Conservation (phyloP, 257 asterid species). For the Scutellaria barbata region DNA sequence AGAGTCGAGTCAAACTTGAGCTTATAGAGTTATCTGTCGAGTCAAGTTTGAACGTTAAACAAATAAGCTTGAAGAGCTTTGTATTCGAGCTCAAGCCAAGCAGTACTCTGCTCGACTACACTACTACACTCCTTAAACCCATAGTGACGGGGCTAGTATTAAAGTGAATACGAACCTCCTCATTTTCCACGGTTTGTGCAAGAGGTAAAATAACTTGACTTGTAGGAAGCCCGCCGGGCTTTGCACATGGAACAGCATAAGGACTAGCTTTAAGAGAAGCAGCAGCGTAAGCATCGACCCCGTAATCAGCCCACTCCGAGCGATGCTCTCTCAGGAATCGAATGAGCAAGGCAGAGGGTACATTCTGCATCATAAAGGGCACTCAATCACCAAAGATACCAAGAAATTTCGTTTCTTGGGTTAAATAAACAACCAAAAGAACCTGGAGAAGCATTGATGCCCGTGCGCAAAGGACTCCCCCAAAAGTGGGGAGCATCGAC, state of each 20-base stretch:
- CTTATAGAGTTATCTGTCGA: too few relatives aligned
- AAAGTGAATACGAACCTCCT: slow-evolving; percentile 58
- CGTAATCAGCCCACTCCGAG: slow-evolving; percentile 91
- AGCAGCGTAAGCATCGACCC: slow-evolving; percentile 78
- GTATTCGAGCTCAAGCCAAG: too few relatives aligned
- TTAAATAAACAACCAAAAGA: background rate
- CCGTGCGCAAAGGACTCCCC: slow-evolving; percentile 79
- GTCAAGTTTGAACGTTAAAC: too few relatives aligned
- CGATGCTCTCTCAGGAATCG: slow-evolving; percentile 92
- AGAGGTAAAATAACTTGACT: slow-evolving; percentile 81
- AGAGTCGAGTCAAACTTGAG: too few relatives aligned
- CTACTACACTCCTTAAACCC: too few relatives aligned
- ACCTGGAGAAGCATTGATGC: slow-evolving; percentile 91
- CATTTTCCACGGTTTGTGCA: slow-evolving; percentile 82
- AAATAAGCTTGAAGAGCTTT: too few relatives aligned
- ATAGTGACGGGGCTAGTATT: background rate
- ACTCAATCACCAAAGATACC: background rate
- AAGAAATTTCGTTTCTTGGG: background rate
- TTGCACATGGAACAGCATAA: slow-evolving; percentile 69
- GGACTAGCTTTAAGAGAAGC: slow-evolving; percentile 77
- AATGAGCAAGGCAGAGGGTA: slow-evolving; percentile 81
- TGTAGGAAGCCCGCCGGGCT: slow-evolving; percentile 69
- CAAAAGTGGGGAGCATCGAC: slow-evolving; percentile 69
- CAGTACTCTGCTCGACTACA: too few relatives aligned
- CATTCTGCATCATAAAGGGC: slow-evolving; percentile 52